Conservation (phyloP, 768 basidiomycete genomes). For the Fibroporia radiculosa region DNA sequence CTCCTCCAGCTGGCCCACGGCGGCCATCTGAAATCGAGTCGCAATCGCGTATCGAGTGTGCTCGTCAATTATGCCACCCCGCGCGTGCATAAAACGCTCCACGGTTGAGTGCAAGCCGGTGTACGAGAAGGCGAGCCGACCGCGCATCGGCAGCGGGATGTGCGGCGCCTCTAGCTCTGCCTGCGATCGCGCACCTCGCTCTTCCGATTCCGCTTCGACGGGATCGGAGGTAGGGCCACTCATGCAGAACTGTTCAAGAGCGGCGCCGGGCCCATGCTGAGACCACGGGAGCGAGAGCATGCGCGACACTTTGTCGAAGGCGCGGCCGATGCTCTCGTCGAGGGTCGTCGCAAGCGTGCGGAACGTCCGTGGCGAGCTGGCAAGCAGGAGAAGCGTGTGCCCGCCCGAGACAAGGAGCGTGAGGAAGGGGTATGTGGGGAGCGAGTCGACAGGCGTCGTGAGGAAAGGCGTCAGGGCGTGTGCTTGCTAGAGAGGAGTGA, state of each 20-base stretch:
- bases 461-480: constrained; percentile 81
- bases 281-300: constrained; percentile 61
- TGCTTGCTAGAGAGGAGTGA: constrained; percentile 58
- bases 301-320: constrained; percentile 79
- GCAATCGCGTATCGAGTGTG: constrained; percentile 45
- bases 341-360: constrained; percentile 64
- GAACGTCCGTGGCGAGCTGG: constrained; percentile 48
- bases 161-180: constrained; percentile 15
- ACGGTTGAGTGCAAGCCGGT: constrained; percentile 67
- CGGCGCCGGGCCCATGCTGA: constrained; percentile 64
- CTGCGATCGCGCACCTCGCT: neutral
- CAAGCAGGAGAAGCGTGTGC: constrained; percentile 83
- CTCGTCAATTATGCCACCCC: constrained; percentile 34
- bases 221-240: constrained; percentile 18
- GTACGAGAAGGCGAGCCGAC: constrained; percentile 68
- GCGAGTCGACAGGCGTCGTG: constrained; percentile 37
- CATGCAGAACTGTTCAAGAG: constrained; percentile 66
- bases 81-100: constrained; percentile 44
- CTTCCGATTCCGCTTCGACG: neutral
- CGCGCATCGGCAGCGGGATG: constrained; percentile 39
- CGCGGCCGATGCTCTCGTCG: constrained; percentile 71
- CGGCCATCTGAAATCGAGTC: constrained; percentile 64
- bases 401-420: constrained; percentile 90
- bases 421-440: constrained; percentile 75
- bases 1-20: constrained; percentile 63